Percentiles rank a stretch among this genome's conserved stretches.
Evolutionary conservation across 805 yeast genomes (phyloP).

Genomic region (Myxozyma neglecta): DNA sequence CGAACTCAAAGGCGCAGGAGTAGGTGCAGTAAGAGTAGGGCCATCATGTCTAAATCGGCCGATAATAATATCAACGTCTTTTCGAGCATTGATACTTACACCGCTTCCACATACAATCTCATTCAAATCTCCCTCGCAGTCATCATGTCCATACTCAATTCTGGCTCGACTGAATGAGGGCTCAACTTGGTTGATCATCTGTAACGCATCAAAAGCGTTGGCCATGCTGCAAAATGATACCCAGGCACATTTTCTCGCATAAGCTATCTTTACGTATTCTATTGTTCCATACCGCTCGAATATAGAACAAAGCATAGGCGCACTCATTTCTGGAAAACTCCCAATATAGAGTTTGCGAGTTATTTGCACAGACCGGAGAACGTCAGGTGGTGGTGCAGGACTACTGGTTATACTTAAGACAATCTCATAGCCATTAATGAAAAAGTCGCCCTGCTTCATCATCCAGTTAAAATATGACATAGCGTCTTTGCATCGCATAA

Average conservation of each 20-base stretch:
- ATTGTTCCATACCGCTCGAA: constrained; percentile 26
- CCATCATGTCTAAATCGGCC: constrained; percentile 26
- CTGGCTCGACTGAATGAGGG: constrained; percentile 15
- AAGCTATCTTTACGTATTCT: constrained; percentile 30
- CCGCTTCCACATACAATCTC: constrained; percentile 28
- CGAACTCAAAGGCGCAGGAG: neutral
- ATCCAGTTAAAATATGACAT: constrained; percentile 18
- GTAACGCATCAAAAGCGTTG: constrained; percentile 26
- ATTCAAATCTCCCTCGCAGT: constrained; percentile 23
- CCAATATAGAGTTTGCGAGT: constrained; percentile 26
- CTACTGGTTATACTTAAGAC: constrained; percentile 13
- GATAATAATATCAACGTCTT: constrained; percentile 25
- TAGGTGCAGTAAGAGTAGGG: neutral
- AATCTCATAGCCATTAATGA: constrained; percentile 18
- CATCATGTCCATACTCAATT: constrained; percentile 27
- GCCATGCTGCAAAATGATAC: constrained; percentile 26
- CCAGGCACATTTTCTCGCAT: constrained; percentile 28
- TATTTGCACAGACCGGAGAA: constrained; percentile 8
- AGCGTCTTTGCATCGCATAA: constrained; percentile 20
- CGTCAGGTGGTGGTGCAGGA: constrained; percentile 19
- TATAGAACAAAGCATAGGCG: constrained; percentile 15
- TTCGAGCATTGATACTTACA: constrained; percentile 27
- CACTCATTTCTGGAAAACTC: constrained; percentile 17
- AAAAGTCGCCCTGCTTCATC: constrained; percentile 16
- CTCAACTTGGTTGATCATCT: constrained; percentile 17